Evolutionary conservation across 768 basidiomycete species (phyloP).

Genomic region (Suillus alpinus): DNA sequence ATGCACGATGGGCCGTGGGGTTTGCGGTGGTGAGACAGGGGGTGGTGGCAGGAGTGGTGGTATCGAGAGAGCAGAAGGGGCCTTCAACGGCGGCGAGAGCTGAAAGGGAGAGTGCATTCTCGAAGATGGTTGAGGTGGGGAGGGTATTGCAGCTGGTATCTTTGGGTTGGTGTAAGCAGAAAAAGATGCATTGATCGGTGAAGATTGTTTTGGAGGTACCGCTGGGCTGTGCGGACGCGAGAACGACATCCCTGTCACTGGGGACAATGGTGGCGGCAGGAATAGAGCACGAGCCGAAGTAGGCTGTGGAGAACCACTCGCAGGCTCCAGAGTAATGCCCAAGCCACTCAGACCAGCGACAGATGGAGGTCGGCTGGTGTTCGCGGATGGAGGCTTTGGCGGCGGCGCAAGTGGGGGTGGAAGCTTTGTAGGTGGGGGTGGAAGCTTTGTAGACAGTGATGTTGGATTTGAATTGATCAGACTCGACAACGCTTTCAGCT

Average conservation of each 20-base stretch:
- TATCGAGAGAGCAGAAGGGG: slow-evolving; percentile 20
- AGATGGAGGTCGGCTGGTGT: slow-evolving; percentile 13
- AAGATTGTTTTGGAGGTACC: slow-evolving; percentile 4
- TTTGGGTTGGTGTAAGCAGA: slow-evolving; percentile 7
- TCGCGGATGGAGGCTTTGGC: slow-evolving; percentile 22
- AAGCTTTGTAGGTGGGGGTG: slow-evolving; percentile 44
- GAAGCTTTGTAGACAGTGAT: slow-evolving; percentile 42
- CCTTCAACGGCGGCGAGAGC: slow-evolving; percentile 23
- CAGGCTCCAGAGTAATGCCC: not conserved
- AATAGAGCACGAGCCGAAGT: slow-evolving; percentile 10
- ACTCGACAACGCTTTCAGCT: slow-evolving; percentile 38
- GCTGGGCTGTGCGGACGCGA: slow-evolving; percentile 15
- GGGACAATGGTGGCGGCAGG: slow-evolving; percentile 25
- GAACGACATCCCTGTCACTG: slow-evolving; percentile 26
- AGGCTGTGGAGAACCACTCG: slow-evolving; percentile 1
- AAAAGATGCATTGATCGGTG: slow-evolving; percentile 5
- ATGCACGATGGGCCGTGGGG: slow-evolving; percentile 23
- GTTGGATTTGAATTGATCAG: slow-evolving; percentile 40
- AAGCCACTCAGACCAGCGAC: slow-evolving; percentile 4
- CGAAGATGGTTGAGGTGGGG: slow-evolving; percentile 18
- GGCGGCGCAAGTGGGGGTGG: slow-evolving; percentile 46
- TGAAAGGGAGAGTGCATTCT: slow-evolving; percentile 18
- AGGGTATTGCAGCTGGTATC: slow-evolving; percentile 12
- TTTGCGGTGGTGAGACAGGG: slow-evolving; percentile 29
- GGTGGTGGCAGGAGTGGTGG: slow-evolving; percentile 30